A percentile compares a stretch with the other conserved stretches of the same genome.
Evolutionary conservation across 208 protist species (phyloP).

Genomic region (Trypanosoma cruzi): DNA sequence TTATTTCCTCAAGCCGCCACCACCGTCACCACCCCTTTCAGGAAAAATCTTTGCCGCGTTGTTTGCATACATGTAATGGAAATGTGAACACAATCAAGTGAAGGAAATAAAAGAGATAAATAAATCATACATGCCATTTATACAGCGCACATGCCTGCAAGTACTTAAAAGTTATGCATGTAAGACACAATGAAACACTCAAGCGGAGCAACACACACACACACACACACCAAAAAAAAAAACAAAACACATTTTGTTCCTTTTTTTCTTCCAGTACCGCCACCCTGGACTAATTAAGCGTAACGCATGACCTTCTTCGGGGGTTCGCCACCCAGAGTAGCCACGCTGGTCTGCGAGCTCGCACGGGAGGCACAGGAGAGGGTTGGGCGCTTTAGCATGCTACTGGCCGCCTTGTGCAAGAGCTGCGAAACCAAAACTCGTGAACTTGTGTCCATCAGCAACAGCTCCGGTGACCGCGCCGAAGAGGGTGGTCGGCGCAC

Average conservation of each 20-base stretch:
- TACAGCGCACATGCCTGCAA: no score
- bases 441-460: constrained; percentile 11
- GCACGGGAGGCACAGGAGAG: background rate
- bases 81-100: background rate
- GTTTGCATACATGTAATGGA: background rate
- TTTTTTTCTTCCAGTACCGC: background rate
- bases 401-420: constrained; percentile 46
- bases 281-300: background rate
- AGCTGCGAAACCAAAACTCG: constrained; percentile 45
- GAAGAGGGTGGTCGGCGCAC: background rate
- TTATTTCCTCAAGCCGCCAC: background rate
- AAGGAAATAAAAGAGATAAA: no score
- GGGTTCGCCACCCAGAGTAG: background rate
- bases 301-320: constrained; percentile 5
- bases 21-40: background rate
- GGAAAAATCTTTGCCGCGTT: background rate
- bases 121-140: no score
- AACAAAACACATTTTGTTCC: constrained; percentile 7
- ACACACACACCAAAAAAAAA: constrained; percentile 24
- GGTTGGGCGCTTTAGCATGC: constrained; percentile 27
- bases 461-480: constrained; percentile 14
- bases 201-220: constrained; percentile 10
- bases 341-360: background rate
- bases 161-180: no score
- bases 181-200: no score